Evolutionary conservation across 768 basidiomycete genomes (phyloP), one percentile per base, ranked within the genome.

Genomic region (Chalciporus sphaerocephalus): DNA sequence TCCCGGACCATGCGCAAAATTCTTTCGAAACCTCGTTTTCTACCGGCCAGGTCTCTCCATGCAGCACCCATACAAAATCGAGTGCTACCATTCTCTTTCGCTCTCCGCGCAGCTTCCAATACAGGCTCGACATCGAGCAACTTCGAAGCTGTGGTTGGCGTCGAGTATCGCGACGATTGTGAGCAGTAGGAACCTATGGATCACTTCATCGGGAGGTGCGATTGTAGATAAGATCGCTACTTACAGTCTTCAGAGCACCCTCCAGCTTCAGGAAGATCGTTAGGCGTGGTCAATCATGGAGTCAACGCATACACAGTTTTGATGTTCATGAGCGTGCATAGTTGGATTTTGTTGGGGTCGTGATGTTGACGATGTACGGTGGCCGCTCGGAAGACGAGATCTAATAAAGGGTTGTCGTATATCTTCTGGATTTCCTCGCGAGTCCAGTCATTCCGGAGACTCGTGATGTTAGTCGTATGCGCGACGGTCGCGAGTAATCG

Each of bases 41-140:
- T 80, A 2, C 95, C 92, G 9, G 87, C 82, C 45, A 97, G 79
- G 62, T 96, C 95, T 52, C 95, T 75, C 95, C 95, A 99, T 5
- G 95, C 95, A 4, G 95, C 94, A 47, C 95, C 95, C 95, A 97
- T 98, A 67, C 95, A 98, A 70, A 98, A 98, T 21, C 95, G 78
- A 16, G 95, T 98, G 63, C 91, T 93, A 25, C 95, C 95, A 64
- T 97, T 98, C 54, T 75, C 94, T 62, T 96, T 98, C 20, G 95
- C 95, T 61, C 87, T 85, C 11, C 90, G 80, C 17, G 95, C 95
- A 22, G 92, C 95, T 57, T 87, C 85, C 8, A 99, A 71, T 13
- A 98, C 95, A 15, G 94, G 92, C 57, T 92, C 93, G 39, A 97
- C 70, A 38, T 94, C 87, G 11, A 96, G 76, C 35, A 98, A 71